Percentiles rank a stretch among this genome's conserved stretches.
These are phyloP conservation scores for Arthrobotrys entomopaga DNA, from an alignment of 2,329 filamentous ascomycete genomes.

Conservation along the genomic window DNA sequence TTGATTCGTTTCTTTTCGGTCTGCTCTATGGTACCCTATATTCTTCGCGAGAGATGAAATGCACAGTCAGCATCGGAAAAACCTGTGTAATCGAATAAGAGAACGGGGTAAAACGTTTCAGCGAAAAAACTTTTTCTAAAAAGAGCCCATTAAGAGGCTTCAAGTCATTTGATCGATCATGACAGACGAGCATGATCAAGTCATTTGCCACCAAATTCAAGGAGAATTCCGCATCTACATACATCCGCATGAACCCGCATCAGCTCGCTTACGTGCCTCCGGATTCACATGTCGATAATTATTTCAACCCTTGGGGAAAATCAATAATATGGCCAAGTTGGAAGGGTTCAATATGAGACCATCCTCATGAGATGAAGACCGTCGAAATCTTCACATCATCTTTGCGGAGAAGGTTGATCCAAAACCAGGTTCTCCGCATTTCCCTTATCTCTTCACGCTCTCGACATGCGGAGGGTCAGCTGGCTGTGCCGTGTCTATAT, in stretches of 20 bases:
- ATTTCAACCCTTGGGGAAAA: too few relatives aligned
- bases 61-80: too few relatives aligned
- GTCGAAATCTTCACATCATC: slow-evolving; percentile 28
- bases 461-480: slow-evolving; percentile 42
- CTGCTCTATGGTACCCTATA: too few relatives aligned
- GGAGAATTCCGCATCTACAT: slow-evolving; percentile 20
- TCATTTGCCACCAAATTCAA: slow-evolving; percentile 38
- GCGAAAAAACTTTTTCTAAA: neutral
- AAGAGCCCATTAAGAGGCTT: too few relatives aligned
- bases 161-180: neutral
- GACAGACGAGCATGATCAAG: slow-evolving; percentile 24
- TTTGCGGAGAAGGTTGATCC: slow-evolving; percentile 39
- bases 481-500: slow-evolving; percentile 49
- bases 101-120: slow-evolving; percentile 1
- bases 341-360: slow-evolving; percentile 4
- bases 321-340: neutral
- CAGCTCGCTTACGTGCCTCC: neutral
- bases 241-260: slow-evolving; percentile 19
- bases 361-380: slow-evolving; percentile 23
- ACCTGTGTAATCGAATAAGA: too few relatives aligned
- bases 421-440: slow-evolving; percentile 55
- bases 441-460: slow-evolving; percentile 33
- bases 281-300: too few relatives aligned
- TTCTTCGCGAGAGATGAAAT: too few relatives aligned
- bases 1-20: too few relatives aligned